Evolutionary conservation across 140 eudicot genomes (phyloP).

Genomic region (Oenanthe javanica): DNA sequence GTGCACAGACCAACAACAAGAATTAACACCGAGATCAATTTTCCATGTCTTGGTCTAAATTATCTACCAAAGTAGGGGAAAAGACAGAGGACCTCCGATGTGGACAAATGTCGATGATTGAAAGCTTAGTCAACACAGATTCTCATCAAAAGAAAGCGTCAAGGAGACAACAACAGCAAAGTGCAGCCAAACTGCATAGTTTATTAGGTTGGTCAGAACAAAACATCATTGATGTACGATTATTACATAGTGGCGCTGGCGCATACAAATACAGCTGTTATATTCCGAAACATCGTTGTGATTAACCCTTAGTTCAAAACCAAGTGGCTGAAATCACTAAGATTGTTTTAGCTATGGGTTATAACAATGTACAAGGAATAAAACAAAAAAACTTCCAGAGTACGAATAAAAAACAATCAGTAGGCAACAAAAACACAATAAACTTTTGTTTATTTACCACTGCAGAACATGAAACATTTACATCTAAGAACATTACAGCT

Average conservation of each 20-base stretch:
- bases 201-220: neutral
- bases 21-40: neutral
- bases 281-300: neutral
- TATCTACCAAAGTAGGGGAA: neutral
- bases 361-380: neutral
- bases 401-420: neutral
- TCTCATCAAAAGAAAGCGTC: neutral
- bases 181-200: neutral
- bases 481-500: neutral
- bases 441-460: neutral
- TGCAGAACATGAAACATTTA: neutral
- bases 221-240: neutral
- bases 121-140: neutral
- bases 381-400: neutral
- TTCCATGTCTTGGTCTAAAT: neutral
- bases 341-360: neutral
- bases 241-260: neutral
- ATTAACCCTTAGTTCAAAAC: neutral
- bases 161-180: conserved; percentile 1
- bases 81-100: neutral
- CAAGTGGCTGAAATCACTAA: neutral
- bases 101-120: neutral
- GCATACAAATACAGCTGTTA: neutral
- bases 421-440: neutral
- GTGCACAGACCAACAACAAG: neutral